These are phyloP conservation scores for Fusarium verticillioides DNA, from an alignment of 2,329 filamentous ascomycete species.

Conservation along the genomic window DNA sequence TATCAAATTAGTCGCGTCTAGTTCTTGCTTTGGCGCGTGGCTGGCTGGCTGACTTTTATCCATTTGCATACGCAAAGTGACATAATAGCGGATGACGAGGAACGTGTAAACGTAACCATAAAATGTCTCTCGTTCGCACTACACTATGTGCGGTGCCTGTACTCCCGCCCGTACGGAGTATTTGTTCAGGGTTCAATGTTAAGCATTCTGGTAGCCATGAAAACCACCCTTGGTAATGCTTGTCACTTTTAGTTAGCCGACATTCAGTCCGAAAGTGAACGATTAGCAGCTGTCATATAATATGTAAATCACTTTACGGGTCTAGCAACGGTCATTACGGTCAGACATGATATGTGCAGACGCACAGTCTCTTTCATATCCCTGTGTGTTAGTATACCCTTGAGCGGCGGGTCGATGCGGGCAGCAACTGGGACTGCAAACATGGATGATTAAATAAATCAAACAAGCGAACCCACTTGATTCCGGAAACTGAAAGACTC, in stretches of 20 bases:
- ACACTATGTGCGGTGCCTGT: not conserved
- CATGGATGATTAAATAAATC: slow-evolving; percentile 6
- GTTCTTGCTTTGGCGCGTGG: slow-evolving; percentile 12
- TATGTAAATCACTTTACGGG: not conserved
- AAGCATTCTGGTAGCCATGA: not conserved
- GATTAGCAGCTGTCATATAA: not conserved
- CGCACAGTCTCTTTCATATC: slow-evolving; percentile 1
- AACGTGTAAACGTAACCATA: slow-evolving; percentile 6
- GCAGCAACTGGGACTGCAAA: slow-evolving; percentile 1
- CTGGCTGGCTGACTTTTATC: slow-evolving; percentile 18
- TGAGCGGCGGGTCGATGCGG: slow-evolving; percentile 7
- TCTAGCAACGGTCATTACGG: slow-evolving; percentile 6
- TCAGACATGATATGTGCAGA: not conserved
- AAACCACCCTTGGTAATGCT: not conserved
- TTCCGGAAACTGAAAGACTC: not conserved
- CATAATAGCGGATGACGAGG: slow-evolving; percentile 2
- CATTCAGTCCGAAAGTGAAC: not conserved
- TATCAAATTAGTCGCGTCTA: slow-evolving; percentile 13
- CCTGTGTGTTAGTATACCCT: not conserved
- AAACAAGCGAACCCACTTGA: slow-evolving; percentile 4
- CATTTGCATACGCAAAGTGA: slow-evolving; percentile 11
- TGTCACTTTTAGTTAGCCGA: not conserved
- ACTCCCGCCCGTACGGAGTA: not conserved
- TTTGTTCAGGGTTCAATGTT: not conserved
- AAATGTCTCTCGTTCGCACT: slow-evolving; percentile 7